A percentile compares a stretch with the other conserved stretches of the same genome.
phyloP scores from a whole-genome alignment of 768 basidiomycete species.

The Bullera alba region DNA sequence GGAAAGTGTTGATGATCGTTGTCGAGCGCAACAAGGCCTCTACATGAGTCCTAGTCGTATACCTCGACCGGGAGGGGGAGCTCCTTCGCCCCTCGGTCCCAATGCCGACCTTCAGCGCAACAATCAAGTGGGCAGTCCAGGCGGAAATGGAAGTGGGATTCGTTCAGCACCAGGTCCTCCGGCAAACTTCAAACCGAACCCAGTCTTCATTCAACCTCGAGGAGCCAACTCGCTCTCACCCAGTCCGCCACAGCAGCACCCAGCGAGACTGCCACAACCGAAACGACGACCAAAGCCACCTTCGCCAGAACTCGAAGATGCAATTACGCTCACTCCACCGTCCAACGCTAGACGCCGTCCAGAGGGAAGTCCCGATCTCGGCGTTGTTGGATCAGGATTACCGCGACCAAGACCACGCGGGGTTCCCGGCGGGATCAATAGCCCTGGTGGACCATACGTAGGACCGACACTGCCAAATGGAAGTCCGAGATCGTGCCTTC shows the following conservation, averaged over 20 bases:
- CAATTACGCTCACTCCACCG: neutral
- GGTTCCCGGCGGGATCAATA: neutral
- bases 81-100: neutral
- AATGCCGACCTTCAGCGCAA: neutral
- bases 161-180: neutral
- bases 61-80: constrained; percentile 17
- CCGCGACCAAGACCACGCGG: too few relatives aligned
- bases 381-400: too few relatives aligned
- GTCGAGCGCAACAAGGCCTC: too few relatives aligned
- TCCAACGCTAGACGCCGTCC: neutral
- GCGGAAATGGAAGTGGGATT: neutral
- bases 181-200: neutral
- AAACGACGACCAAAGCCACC: constrained; percentile 19
- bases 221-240: neutral
- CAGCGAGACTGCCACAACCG: neutral
- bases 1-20: too few relatives aligned
- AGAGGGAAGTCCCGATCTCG: too few relatives aligned
- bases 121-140: neutral
- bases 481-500: constrained; percentile 8
- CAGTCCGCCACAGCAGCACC: neutral
- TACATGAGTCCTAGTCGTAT: constrained; percentile 30
- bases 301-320: constrained; percentile 8
- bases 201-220: neutral
- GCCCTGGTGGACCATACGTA: neutral
- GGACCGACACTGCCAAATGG: neutral